phyloP scores from a whole-genome alignment of 768 basidiomycete genomes.

The Suillus occidentalis region DNA sequence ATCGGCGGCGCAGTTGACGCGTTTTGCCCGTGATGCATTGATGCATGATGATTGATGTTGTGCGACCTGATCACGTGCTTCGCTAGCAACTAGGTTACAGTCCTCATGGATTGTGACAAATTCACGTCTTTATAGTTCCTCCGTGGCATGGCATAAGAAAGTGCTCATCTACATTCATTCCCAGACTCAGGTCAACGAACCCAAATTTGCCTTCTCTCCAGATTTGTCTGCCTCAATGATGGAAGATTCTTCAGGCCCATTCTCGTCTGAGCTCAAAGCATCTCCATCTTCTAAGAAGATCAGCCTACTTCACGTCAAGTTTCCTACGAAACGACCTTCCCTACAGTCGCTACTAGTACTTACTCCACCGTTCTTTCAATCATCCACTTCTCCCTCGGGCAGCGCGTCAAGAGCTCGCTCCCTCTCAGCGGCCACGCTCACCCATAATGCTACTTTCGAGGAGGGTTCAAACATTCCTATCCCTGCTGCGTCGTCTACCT shows the following conservation, averaged over 20 bases:
- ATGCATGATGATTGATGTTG: neutral
- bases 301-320: constrained; percentile 24
- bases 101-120: neutral
- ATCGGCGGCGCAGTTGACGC: neutral
- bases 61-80: constrained; percentile 12
- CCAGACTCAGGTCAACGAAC: constrained; percentile 9
- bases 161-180: constrained; percentile 9
- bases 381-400: constrained; percentile 32
- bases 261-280: neutral
- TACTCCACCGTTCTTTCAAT: constrained; percentile 43
- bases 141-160: constrained; percentile 6
- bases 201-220: constrained; percentile 6
- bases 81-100: constrained; percentile 4
- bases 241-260: constrained; percentile 5
- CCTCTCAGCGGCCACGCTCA: constrained; percentile 11
- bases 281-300: constrained; percentile 10
- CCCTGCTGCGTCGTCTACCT: constrained; percentile 15
- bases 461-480: constrained; percentile 7
- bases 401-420: constrained; percentile 20
- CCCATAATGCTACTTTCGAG: neutral
- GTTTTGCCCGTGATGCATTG: neutral
- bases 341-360: constrained; percentile 50
- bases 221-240: constrained; percentile 8
- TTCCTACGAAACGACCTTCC: constrained; percentile 53
- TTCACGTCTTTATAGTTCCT: constrained; percentile 8